Percentiles rank a stretch among this genome's conserved stretches.
phyloP scores from a whole-genome alignment of 2,329 filamentous ascomycete species.

The Metarhizium sp. region DNA sequence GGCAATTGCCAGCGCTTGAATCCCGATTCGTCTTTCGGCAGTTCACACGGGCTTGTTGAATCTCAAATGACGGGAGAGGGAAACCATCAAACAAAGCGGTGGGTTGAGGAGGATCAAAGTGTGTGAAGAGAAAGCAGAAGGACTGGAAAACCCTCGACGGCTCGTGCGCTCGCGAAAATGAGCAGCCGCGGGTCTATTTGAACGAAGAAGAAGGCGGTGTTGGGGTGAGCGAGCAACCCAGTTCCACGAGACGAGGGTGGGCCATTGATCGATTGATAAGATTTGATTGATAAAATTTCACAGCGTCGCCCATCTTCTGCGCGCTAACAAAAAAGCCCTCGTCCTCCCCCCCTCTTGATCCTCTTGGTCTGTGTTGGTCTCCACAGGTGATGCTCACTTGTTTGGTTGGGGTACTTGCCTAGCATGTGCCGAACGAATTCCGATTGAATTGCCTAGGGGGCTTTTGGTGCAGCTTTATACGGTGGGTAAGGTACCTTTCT shows the following conservation, averaged over 20 bases:
- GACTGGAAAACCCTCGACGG: neutral
- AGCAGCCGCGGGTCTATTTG: constrained; percentile 7
- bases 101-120: neutral
- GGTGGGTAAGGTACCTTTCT: too few relatives aligned
- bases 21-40: neutral
- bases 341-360: neutral
- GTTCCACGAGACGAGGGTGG: constrained; percentile 23
- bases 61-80: too few relatives aligned
- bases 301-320: neutral
- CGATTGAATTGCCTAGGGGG: neutral
- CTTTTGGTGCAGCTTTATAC: neutral
- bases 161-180: neutral
- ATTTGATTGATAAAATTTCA: constrained; percentile 34
- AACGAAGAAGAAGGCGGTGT: constrained; percentile 7
- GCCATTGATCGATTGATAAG: constrained; percentile 37
- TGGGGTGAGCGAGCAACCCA: constrained; percentile 12
- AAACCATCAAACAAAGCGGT: neutral
- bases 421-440: neutral
- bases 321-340: neutral
- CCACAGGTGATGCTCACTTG: neutral
- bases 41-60: too few relatives aligned
- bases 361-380: neutral
- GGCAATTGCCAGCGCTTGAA: neutral
- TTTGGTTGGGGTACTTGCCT: neutral
- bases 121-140: neutral